These are phyloP conservation scores for Pelargonium fulgidum DNA, from an alignment of 441 rosid species.

Conservation along the genomic window DNA sequence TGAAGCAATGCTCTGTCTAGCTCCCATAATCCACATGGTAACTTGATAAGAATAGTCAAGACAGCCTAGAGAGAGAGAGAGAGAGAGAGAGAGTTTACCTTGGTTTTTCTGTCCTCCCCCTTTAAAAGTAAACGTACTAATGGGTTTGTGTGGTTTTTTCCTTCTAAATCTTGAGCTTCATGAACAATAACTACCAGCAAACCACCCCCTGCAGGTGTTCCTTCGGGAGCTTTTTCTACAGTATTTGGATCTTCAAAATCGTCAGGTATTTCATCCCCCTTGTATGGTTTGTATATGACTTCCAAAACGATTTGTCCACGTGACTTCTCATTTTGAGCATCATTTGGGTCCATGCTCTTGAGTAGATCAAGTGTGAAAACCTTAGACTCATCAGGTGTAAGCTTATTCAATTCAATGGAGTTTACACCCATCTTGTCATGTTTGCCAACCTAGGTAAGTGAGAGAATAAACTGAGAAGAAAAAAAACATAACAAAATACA, in stretches of 20 bases:
- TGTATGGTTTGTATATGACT: constrained; percentile 47
- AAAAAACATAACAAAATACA: not conserved
- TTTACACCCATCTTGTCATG: constrained; percentile 66
- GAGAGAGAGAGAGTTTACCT: constrained; percentile 29
- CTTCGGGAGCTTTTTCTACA: constrained; percentile 60
- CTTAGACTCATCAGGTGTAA: constrained; percentile 52
- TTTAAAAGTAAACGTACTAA: constrained; percentile 48
- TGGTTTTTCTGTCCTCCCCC: constrained; percentile 62
- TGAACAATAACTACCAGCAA: constrained; percentile 55
- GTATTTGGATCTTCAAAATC: constrained; percentile 31
- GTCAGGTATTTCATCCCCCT: constrained; percentile 36
- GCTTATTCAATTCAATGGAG: constrained; percentile 43
- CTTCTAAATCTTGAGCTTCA: constrained; percentile 65
- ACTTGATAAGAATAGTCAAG: not conserved
- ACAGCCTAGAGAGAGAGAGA: not conserved
- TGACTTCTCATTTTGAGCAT: constrained; percentile 44
- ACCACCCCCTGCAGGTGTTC: constrained; percentile 59
- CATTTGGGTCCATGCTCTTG: constrained; percentile 54
- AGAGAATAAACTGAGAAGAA: constrained; percentile 12
- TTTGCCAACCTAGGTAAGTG: constrained; percentile 40
- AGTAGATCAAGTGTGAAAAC: constrained; percentile 45
- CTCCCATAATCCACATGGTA: too few species aligned
- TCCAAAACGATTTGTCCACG: constrained; percentile 53
- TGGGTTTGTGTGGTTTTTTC: constrained; percentile 66
- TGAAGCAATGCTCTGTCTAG: too few species aligned